These are phyloP conservation scores for Entomortierella parvispora DNA, from an alignment of 192 early-diverging fungal species.

Conservation along the genomic window DNA sequence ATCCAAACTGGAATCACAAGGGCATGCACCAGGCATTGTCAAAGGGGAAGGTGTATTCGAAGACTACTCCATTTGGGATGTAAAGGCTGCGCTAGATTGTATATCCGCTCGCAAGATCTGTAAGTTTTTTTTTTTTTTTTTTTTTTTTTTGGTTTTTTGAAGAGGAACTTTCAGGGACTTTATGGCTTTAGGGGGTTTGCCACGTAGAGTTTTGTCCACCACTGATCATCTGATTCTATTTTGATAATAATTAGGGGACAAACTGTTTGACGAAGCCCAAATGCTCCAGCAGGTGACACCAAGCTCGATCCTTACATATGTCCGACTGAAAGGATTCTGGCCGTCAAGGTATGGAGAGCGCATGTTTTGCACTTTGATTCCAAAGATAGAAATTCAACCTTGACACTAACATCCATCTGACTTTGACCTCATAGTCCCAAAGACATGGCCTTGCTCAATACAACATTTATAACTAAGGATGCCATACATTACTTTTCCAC, in stretches of 20 bases:
- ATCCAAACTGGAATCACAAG: conserved; percentile 43
- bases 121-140: conserved; percentile 9
- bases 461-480: conserved; percentile 44
- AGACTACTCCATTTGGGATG: conserved; percentile 59
- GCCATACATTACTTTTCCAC: conserved; percentile 51
- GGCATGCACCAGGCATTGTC: conserved; percentile 49
- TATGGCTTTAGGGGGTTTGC: not conserved
- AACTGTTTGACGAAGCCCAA: conserved; percentile 54
- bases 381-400: not conserved
- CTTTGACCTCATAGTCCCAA: conserved; percentile 23
- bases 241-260: conserved; percentile 45
- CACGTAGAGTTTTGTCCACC: not conserved
- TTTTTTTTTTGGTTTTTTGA: not conserved
- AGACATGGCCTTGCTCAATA: conserved; percentile 52
- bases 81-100: conserved; percentile 57
- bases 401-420: not conserved
- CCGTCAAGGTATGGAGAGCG: conserved; percentile 49
- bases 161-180: not conserved
- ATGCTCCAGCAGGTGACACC: conserved; percentile 50
- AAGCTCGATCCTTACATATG: conserved; percentile 52
- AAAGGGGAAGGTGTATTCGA: conserved; percentile 53
- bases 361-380: not conserved
- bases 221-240: not conserved
- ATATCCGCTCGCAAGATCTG: conserved; percentile 53
- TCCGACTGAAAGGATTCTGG: conserved; percentile 58